A percentile compares a stretch with the other conserved stretches of the same genome.
phyloP scores from a whole-genome alignment of 2,329 filamentous ascomycete genomes.

The Aspergillus neoniger region DNA sequence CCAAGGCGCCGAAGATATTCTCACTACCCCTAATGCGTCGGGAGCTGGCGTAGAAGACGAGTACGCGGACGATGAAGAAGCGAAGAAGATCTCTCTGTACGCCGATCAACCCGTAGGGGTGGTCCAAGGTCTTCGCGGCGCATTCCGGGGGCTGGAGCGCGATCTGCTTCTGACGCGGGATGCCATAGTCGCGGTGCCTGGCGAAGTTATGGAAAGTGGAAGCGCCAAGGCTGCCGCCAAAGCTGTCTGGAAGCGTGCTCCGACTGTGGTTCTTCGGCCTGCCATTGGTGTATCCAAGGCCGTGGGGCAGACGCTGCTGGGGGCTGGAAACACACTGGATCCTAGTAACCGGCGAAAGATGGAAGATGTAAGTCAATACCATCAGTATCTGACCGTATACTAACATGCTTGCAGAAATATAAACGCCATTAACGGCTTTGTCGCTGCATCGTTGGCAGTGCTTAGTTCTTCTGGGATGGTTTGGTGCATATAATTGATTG shows the following conservation, averaged over 20 bases:
- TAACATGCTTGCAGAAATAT: constrained; percentile 40
- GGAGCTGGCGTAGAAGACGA: constrained; percentile 59
- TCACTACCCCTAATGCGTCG: constrained; percentile 46
- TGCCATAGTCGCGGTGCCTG: constrained; percentile 91
- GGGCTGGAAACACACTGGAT: constrained; percentile 89
- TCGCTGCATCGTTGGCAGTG: background rate
- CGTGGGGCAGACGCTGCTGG: constrained; percentile 84
- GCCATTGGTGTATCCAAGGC: constrained; percentile 88
- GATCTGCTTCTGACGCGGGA: constrained; percentile 86
- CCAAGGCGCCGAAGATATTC: constrained; percentile 80
- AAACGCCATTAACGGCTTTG: constrained; percentile 37
- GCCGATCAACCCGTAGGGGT: constrained; percentile 92
- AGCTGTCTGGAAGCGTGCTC: constrained; percentile 77
- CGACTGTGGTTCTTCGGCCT: constrained; percentile 89
- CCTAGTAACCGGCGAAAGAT: constrained; percentile 75
- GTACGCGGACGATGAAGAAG: constrained; percentile 66
- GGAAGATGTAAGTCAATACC: constrained; percentile 73
- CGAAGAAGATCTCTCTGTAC: constrained; percentile 83
- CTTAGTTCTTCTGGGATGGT: background rate
- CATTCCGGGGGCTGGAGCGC: constrained; percentile 77
- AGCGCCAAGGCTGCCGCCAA: constrained; percentile 77
- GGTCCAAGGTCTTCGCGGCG: constrained; percentile 79
- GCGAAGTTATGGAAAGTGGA: constrained; percentile 83
- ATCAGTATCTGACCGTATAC: background rate
- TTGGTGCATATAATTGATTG: background rate